Base-by-base conservation (phyloP, 352 stramenopile species). In the Pythium dissotocum region DNA sequence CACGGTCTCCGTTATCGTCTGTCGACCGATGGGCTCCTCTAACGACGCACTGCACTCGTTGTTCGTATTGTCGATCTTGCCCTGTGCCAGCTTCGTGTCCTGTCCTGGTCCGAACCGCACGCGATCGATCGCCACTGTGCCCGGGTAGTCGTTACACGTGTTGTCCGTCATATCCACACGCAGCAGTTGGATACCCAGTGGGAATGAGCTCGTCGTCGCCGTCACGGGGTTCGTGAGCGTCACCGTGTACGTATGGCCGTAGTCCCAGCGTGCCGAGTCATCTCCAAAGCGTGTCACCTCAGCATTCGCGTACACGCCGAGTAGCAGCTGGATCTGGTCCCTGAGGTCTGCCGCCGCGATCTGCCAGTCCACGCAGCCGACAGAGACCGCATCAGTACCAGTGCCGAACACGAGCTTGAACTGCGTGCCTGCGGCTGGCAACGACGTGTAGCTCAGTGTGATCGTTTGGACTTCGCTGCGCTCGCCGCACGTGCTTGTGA, bases 401-500 rank as follows among this genome's bases (percentile, higher is more conserved):
- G 51, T 32, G 2, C 75, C 71, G 26, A 80, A 51, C 4, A 65
- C 18, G 3, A 88, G 70, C 24, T 79, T 76, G 49, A 74, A 85
- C 58, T 65, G 49, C 18, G 57, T 57, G 3, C 64, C 65, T 0
- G 60, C 44, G 0, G 71, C 28, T 9, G 69, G 68, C 5, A 63
- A 33, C 1, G 59, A 18, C 10, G 60, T 63, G 40, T 69, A 49
- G 28, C 48, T 74, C 3, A 89, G 68, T 28, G 71, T 69, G 3
- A 94, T n/a, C 24, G 58, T 85, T 65, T 94, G 85, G 9, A 88
- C 87, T 66, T 95, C 85, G 57, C 76, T 72, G 18, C 71, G 75
- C 69, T 95, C 87, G 7, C 87, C 87, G 51, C 87, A 95, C 33
- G 75, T 53, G 51, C 83, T 93, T 12, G 84, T 87, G 71, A 98